A percentile compares a stretch with the other conserved stretches of the same genome.
Conservation (phyloP, 2,329 filamentous ascomycete genomes). For the Boeremia lycopersici region DNA sequence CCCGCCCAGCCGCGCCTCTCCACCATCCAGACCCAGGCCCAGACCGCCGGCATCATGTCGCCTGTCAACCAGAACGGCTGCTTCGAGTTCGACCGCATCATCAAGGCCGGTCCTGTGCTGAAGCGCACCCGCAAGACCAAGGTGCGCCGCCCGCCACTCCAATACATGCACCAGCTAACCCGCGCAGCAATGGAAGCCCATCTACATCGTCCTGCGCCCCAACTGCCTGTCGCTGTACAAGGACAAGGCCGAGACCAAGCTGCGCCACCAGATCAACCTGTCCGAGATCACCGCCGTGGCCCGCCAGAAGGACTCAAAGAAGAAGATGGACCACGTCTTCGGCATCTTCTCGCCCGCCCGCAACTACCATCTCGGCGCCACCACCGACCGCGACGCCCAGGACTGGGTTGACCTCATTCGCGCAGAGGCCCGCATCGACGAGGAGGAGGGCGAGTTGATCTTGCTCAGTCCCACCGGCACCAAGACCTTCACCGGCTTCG, state of each 20-base stretch:
- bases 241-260: slow-evolving; percentile 84
- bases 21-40: slow-evolving; percentile 25
- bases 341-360: slow-evolving; percentile 88
- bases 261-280: slow-evolving; percentile 85
- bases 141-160: slow-evolving; percentile 50
- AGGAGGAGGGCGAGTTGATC: slow-evolving; percentile 85
- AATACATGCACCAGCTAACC: slow-evolving; percentile 12
- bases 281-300: slow-evolving; percentile 91
- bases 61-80: slow-evolving; percentile 94
- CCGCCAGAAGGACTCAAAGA: slow-evolving; percentile 85
- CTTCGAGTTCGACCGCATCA: slow-evolving; percentile 92
- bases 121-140: slow-evolving; percentile 95
- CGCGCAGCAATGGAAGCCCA: slow-evolving; percentile 81
- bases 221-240: slow-evolving; percentile 93
- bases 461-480: slow-evolving; percentile 69
- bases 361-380: slow-evolving; percentile 88
- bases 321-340: slow-evolving; percentile 85
- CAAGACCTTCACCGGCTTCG: slow-evolving; percentile 53
- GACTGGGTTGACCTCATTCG: slow-evolving; percentile 88
- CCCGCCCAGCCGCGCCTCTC: slow-evolving; percentile 33
- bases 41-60: slow-evolving; percentile 66
- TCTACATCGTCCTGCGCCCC: slow-evolving; percentile 87
- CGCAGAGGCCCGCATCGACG: slow-evolving; percentile 79
- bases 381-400: slow-evolving; percentile 73
- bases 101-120: slow-evolving; percentile 85